phyloP scores from a whole-genome alignment of 306 rosid species.

The Fragaria ananassa region DNA sequence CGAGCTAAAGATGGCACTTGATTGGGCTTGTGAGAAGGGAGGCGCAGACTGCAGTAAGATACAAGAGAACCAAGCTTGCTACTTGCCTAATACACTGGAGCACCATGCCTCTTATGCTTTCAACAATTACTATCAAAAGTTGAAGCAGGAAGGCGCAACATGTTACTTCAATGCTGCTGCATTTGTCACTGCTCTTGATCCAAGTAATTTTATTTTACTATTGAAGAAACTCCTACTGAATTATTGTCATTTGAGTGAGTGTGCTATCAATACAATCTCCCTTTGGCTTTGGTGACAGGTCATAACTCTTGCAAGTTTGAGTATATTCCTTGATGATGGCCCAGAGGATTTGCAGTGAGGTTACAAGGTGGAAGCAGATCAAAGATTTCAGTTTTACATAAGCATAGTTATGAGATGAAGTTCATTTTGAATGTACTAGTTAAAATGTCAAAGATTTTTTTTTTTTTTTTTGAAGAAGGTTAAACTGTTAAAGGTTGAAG shows the following conservation, averaged over 20 bases:
- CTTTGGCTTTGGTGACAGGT: conserved; percentile 39
- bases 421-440: no score
- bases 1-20: conserved; percentile 27
- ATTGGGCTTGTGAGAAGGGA: conserved; percentile 71
- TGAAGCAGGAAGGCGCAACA: conserved; percentile 47
- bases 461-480: no score
- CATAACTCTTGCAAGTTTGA: conserved; percentile 60
- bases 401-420: not conserved
- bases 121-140: conserved; percentile 55
- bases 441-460: no score
- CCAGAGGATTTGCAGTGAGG: not conserved
- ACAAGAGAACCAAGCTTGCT: conserved; percentile 50
- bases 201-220: conserved; percentile 17
- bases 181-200: conserved; percentile 33
- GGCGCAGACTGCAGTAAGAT: conserved; percentile 63
- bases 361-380: not conserved
- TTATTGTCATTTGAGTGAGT: not conserved
- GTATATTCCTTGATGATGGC: conserved; percentile 33
- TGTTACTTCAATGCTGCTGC: conserved; percentile 57
- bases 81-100: conserved; percentile 34
- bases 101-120: conserved; percentile 71
- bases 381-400: not conserved
- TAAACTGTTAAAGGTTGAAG: no score
- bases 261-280: not conserved
- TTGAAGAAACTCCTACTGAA: not conserved